These are phyloP conservation scores for Isoetes engelmannii DNA, from an alignment of 83 land plant species.

Conservation along the genomic window DNA sequence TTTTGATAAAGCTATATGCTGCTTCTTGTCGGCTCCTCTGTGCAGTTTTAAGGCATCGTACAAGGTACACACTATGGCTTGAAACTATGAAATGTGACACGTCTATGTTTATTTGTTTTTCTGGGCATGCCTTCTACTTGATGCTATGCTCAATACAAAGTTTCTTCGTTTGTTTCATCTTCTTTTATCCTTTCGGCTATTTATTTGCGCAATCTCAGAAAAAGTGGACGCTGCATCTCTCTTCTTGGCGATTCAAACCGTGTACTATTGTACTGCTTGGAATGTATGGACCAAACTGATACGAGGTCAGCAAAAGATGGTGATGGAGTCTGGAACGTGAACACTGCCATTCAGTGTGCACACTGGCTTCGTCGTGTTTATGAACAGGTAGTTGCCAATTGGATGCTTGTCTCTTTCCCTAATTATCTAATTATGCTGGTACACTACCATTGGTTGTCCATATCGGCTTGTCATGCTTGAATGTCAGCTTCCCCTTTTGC, in stretches of 20 bases:
- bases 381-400: constrained; percentile 26
- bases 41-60: constrained; percentile 25
- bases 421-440: no score
- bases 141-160: background rate
- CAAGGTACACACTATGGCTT: constrained; percentile 14
- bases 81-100: no score
- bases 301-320: background rate
- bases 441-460: background rate
- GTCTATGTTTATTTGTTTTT: no score
- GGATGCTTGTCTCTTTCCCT: background rate
- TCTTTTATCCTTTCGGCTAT: background rate
- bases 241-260: constrained; percentile 34
- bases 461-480: constrained; percentile 1
- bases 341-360: constrained; percentile 21
- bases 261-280: constrained; percentile 26
- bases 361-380: constrained; percentile 36
- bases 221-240: constrained; percentile 34
- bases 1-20: constrained; percentile 10
- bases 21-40: constrained; percentile 33
- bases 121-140: no score
- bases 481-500: no score
- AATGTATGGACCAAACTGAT: constrained; percentile 11
- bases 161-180: background rate
- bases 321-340: background rate
- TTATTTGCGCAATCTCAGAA: constrained; percentile 19